phyloP scores from a whole-genome alignment of 148 eudicot genomes.

The Cornus kousa region DNA sequence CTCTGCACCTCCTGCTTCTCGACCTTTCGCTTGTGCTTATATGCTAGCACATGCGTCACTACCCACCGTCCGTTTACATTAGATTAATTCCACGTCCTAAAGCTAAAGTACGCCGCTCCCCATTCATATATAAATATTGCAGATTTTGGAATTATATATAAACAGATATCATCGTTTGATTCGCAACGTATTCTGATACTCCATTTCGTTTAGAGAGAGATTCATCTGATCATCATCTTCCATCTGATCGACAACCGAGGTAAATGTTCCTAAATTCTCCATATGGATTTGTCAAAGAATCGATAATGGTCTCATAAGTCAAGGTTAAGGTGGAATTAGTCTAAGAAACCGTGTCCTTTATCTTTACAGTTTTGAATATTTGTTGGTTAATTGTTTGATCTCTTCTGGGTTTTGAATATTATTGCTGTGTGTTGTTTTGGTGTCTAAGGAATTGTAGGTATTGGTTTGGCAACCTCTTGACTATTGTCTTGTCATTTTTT shows the following conservation, averaged over 20 bases:
- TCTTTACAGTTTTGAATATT: not conserved
- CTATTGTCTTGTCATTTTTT: not conserved
- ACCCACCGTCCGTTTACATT: not conserved
- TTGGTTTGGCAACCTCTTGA: not conserved
- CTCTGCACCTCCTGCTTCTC: not conserved
- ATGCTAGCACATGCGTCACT: constrained; percentile 10
- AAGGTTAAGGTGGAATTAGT: not conserved
- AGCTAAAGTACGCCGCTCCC: constrained; percentile 4
- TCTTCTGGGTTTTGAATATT: not conserved
- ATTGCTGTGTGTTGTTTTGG: not conserved
- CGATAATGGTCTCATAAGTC: not conserved
- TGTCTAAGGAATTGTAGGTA: not conserved
- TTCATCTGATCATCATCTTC: not conserved
- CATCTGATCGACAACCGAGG: not conserved
- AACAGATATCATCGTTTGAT: not conserved
- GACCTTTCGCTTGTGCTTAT: not conserved
- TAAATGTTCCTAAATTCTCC: not conserved
- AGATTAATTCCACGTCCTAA: not conserved
- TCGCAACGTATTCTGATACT: not conserved
- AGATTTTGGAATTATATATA: not conserved
- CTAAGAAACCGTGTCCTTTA: not conserved
- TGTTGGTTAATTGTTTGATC: not conserved
- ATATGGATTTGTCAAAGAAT: not conserved
- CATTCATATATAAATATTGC: not conserved
- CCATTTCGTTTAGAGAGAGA: not conserved